phyloP scores from a whole-genome alignment of 768 basidiomycete species.

The Asterophora parasitica region DNA sequence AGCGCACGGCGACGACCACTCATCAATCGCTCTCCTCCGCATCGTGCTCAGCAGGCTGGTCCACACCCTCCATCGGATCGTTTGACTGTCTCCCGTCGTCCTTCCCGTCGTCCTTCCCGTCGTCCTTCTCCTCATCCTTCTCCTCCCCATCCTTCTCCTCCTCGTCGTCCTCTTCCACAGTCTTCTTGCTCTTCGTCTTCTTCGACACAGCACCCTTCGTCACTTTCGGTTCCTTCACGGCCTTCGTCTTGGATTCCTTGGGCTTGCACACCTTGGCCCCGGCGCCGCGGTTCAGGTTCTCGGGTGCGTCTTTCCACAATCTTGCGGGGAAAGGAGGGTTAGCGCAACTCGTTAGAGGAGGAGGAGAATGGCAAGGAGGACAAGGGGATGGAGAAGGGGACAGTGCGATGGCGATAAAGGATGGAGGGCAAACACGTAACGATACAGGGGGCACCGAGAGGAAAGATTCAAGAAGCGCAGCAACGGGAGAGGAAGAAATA shows the following conservation, averaged over 20 bases:
- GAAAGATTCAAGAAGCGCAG: too few relatives aligned
- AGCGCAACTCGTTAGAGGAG: too few relatives aligned
- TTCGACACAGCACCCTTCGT: constrained; percentile 15
- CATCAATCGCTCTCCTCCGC: too few relatives aligned
- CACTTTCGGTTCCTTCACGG: constrained; percentile 17
- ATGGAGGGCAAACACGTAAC: too few relatives aligned
- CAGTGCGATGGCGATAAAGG: too few relatives aligned
- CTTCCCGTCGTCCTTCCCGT: too few relatives aligned
- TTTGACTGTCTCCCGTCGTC: background rate
- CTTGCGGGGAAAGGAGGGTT: constrained; percentile 25
- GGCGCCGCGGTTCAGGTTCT: constrained; percentile 61
- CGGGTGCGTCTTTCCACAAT: constrained; percentile 61
- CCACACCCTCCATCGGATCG: background rate
- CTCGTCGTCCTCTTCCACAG: background rate
- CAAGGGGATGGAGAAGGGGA: too few relatives aligned
- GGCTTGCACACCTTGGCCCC: constrained; percentile 42
- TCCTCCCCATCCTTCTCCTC: constrained; percentile 8
- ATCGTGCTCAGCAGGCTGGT: too few relatives aligned
- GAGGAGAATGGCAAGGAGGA: too few relatives aligned
- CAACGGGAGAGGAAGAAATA: too few relatives aligned
- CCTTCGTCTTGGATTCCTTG: constrained; percentile 29
- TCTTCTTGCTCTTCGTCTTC: constrained; percentile 10
- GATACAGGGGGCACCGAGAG: background rate
- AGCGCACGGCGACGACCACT: too few relatives aligned
- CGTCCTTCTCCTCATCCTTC: constrained; percentile 11